Evolutionary conservation across 2,329 filamentous ascomycete species (phyloP).

Genomic region (Rhinocladiella similis): DNA sequence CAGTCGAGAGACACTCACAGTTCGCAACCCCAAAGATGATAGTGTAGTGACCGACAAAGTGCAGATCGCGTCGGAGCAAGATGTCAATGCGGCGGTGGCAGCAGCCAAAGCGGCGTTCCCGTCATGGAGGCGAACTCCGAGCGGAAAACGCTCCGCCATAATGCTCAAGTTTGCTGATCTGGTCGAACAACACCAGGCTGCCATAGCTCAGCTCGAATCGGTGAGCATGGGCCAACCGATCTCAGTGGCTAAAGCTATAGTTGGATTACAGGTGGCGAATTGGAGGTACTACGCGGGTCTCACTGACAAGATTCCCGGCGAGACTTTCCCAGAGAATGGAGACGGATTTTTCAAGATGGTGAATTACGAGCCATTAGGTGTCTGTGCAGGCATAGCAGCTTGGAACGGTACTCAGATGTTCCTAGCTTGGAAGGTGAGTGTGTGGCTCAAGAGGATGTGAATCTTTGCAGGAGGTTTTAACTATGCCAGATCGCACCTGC

Average conservation of each 20-base stretch:
- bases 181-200: slow-evolving; percentile 39
- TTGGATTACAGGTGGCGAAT: background rate
- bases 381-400: slow-evolving; percentile 38
- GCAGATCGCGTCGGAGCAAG: slow-evolving; percentile 34
- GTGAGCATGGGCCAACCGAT: slow-evolving; percentile 17
- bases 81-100: slow-evolving; percentile 35
- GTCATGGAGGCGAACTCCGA: slow-evolving; percentile 32
- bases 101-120: slow-evolving; percentile 38
- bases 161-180: slow-evolving; percentile 36
- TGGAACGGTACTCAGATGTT: slow-evolving; percentile 45
- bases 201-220: slow-evolving; percentile 33
- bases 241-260: background rate
- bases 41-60: slow-evolving; percentile 25
- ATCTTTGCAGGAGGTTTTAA: slow-evolving; percentile 41
- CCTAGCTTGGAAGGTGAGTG: slow-evolving; percentile 38
- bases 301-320: slow-evolving; percentile 22
- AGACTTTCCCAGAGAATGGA: slow-evolving; percentile 13
- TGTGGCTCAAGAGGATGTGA: background rate
- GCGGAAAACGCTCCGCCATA: slow-evolving; percentile 25
- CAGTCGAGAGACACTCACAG: slow-evolving; percentile 39
- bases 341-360: slow-evolving; percentile 29
- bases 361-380: slow-evolving; percentile 31
- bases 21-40: slow-evolving; percentile 35
- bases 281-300: slow-evolving; percentile 21
- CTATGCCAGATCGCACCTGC: slow-evolving; percentile 48